These are phyloP conservation scores for Dictyostelium firmibasis DNA, from an alignment of 78 protist species.

Conservation along the genomic window DNA sequence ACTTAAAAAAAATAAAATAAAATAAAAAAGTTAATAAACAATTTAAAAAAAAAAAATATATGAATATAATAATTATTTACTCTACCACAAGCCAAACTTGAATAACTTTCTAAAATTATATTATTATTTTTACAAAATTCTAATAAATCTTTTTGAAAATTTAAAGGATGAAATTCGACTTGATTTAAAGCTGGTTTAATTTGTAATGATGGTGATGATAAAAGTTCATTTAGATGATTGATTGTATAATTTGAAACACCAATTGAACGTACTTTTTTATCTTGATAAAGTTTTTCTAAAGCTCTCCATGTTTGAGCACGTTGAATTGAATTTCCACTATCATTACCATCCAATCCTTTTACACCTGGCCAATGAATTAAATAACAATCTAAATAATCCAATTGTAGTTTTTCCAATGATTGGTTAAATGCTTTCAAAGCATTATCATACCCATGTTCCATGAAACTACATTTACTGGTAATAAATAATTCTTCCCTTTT, in stretches of 20 bases:
- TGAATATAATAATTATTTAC: background rate
- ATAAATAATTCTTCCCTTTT: conserved; percentile 84
- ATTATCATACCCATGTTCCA: conserved; percentile 45
- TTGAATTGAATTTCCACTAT: background rate
- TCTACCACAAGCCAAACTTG: conserved; percentile 14
- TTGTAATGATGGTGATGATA: background rate
- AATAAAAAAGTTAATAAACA: too few relatives aligned
- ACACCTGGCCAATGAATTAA: conserved; percentile 72
- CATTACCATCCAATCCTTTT: background rate
- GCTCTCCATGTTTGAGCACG: conserved; percentile 44
- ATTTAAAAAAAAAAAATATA: too few relatives aligned
- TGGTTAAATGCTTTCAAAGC: background rate
- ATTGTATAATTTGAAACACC: conserved; percentile 83
- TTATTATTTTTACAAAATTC: conserved; percentile 30
- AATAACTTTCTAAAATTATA: conserved; percentile 37
- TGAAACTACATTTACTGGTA: conserved; percentile 24
- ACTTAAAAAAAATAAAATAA: background rate
- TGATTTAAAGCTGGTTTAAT: conserved; percentile 83
- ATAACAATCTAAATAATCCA: conserved; percentile 55
- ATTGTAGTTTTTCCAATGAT: conserved; percentile 6
- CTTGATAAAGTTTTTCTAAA: conserved; percentile 23
- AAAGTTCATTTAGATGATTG: conserved; percentile 53
- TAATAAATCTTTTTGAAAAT: conserved; percentile 23
- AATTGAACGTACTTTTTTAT: conserved; percentile 68
- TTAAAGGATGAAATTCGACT: conserved; percentile 84